Base-by-base conservation (phyloP, 768 basidiomycete genomes). In the Grammothele lineata region DNA sequence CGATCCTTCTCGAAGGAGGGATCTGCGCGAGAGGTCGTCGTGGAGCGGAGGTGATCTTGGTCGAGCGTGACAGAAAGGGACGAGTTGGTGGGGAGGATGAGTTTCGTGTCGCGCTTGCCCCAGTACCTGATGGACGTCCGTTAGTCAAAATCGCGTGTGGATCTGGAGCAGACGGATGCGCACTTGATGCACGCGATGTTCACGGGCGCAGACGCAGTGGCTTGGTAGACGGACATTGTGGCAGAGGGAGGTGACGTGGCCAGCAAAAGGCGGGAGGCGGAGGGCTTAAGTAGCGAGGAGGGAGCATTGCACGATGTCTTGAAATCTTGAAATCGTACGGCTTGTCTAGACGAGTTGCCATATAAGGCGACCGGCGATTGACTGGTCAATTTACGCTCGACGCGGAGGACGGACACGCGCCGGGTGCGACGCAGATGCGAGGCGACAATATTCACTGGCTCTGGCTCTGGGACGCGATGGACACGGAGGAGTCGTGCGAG, bases 171-270 rank as follows among this genome's bases (percentile, higher is more conserved):
- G 35, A n/a, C n/a, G 15, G 35, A n/a, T 36, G 22, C 33, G 25
- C 48, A 94, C 93, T 97, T 97, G 70, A 97, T 96, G 63, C 87
- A 89, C n/a, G 93, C 93, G 60, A 97, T 97, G 69, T 97, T 97
- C 48, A 97, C 92, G 3, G 93, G 93, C 0, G 93, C 93, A 52
- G 92, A 88, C 0, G 83, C 81, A 12, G 93, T 96, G 7, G 92
- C 92, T 71, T 91, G 82, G 72, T 80, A 83, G 57, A 80, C 57
- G 50, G 80, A 56, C 81, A 84, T 85, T 66, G 54, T 55, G 57
- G 50, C 37, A 18, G 11, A 24, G n/a, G 43, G 40, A 37, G 33
- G 51, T 24, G 34, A 54, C 22, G 26, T 37, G 43, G 34, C 21
- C 38, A 33, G n/a, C 30, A 37, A n/a, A 37, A 17, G 22, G 35